Base-by-base conservation (phyloP, 2,329 filamentous ascomycete species). In the Penicillium verrucosum region DNA sequence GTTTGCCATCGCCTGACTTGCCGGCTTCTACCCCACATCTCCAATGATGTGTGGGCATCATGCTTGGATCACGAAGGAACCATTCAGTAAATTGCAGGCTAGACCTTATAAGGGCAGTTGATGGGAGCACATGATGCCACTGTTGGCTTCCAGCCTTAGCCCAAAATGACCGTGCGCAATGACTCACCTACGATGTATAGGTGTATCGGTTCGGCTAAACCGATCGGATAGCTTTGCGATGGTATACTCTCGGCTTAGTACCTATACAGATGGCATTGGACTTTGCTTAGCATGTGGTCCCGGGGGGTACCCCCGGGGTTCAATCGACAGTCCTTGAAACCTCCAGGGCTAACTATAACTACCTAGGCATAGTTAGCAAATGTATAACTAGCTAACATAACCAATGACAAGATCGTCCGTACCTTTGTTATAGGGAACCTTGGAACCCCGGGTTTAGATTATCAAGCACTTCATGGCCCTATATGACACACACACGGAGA, bases 151-250 rank as follows among this genome's bases (percentile, higher is more conserved):
- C 25, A 30, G 38, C 43, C 40, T n/a, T 34, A 42, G 21, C 21
- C n/a, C 14, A 36, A 18, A 45, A 32, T 10, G 42, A 18, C 60
- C 57, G 60, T 60, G 55, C 56, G 54, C 21, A 44, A 56, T 65
- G 63, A 65, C 38, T 65, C 63, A 65, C 56, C 59, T 58, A 54
- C 58, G 56, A 57, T 23, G 23, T 45, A 38, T 18, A 18, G 18
- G 18, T 18, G 30, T 45, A 34, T 41, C 51, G 18, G 41, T 43
- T 51, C 44, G 44, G 37, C 38, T 34, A 32, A 43, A 16, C 30
- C 52, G 45, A 21, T 51, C 52, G 52, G 45, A 50, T 23, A 43
- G 37, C 16, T 41, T 36, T 41, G 51, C 37, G 37, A 54, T 41
- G 25, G 47, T 8, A 27, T 30, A 21, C 18, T 50, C 18, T 50